A percentile compares a stretch with the other conserved stretches of the same genome.
Conservation (phyloP, 768 basidiomycete species). For the Amyloporia xantha region DNA sequence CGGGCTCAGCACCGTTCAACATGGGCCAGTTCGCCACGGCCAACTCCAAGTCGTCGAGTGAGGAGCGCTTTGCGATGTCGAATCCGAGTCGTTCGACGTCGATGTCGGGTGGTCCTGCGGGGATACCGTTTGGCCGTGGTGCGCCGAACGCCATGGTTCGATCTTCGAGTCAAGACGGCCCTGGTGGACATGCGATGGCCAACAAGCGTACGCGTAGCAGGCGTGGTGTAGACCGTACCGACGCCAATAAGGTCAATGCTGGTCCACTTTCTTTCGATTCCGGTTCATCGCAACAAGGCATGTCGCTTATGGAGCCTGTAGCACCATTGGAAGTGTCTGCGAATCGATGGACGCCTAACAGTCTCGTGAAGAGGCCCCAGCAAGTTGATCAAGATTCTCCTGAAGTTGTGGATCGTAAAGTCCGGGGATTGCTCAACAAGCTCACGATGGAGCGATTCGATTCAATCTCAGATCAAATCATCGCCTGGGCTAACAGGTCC, state of each 20-base stretch:
- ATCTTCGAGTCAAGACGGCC: constrained; percentile 44
- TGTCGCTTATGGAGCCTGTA: constrained; percentile 53
- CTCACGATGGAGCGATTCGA: constrained; percentile 96
- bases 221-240: constrained; percentile 75
- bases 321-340: constrained; percentile 68
- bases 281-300: too few relatives aligned
- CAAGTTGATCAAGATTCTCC: constrained; percentile 50
- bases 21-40: constrained; percentile 67
- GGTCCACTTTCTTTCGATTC: too few relatives aligned
- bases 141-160: constrained; percentile 64
- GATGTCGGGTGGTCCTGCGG: constrained; percentile 40
- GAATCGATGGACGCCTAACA: constrained; percentile 70
- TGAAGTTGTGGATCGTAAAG: constrained; percentile 87
- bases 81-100: constrained; percentile 46
- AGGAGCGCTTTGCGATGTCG: constrained; percentile 56
- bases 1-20: constrained; percentile 28
- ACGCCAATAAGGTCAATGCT: constrained; percentile 38
- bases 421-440: constrained; percentile 88
- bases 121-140: constrained; percentile 42
- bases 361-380: constrained; percentile 35
- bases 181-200: too few relatives aligned
- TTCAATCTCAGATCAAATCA: constrained; percentile 91
- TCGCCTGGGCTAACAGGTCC: constrained; percentile 90
- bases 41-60: constrained; percentile 56
- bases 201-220: constrained; percentile 68